These are phyloP conservation scores for Hansenula sp. DNA, from an alignment of 1,139 yeast genomes.

Conservation along the genomic window DNA sequence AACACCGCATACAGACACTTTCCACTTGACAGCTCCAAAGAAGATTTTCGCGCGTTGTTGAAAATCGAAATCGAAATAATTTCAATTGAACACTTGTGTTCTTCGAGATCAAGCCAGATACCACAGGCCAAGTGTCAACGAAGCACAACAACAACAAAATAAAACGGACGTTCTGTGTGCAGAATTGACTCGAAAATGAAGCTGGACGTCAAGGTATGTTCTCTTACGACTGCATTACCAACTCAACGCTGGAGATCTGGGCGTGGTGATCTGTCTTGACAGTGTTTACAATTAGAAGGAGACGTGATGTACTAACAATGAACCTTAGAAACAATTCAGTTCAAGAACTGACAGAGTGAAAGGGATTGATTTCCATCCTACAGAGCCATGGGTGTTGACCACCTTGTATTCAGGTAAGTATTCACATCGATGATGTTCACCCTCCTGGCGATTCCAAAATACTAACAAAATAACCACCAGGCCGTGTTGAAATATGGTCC, in stretches of 20 bases:
- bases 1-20: too few species aligned
- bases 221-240: too few species aligned
- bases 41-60: not conserved
- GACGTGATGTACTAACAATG: too few species aligned
- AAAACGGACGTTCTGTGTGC: too few species aligned
- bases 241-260: too few species aligned
- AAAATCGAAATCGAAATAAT: not conserved
- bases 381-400: conserved; percentile 94
- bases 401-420: conserved; percentile 75
- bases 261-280: too few species aligned
- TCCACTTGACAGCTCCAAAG: not conserved
- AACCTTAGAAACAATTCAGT: conserved; percentile 75
- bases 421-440: not conserved
- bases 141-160: not conserved
- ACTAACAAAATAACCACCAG: conserved; percentile 18
- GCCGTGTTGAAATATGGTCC: conserved; percentile 84
- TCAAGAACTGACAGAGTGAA: conserved; percentile 94
- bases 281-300: too few species aligned
- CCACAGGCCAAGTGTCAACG: too few species aligned
- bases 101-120: not conserved
- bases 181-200: conserved; percentile 7
- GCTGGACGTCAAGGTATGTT: conserved; percentile 16
- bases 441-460: not conserved
- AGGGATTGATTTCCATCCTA: conserved; percentile 96
- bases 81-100: conserved; percentile 2